Evolutionary conservation across 306 rosid species (phyloP).

Genomic region (Sphenostylis stenocarpa): DNA sequence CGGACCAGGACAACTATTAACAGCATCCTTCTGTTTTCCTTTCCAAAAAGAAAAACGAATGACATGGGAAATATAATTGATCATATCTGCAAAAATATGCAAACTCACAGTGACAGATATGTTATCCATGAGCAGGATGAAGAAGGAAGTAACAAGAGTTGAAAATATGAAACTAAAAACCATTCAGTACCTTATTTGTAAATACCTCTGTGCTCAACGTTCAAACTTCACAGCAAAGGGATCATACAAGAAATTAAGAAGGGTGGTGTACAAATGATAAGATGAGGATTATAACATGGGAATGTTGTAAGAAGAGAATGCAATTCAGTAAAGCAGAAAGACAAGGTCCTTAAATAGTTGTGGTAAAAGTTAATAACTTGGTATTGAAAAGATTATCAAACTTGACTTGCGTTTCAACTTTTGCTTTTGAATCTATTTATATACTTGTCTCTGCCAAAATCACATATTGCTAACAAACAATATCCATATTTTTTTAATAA

Average conservation of each 20-base stretch:
- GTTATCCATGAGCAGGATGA: background rate
- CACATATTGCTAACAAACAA: background rate
- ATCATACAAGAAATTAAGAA: background rate
- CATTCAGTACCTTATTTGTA: slow-evolving; percentile 26
- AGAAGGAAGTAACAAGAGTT: background rate
- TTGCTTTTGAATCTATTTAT: background rate
- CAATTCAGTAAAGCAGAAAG: background rate
- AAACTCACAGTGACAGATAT: slow-evolving; percentile 2
- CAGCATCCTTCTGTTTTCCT: background rate
- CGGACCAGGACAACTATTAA: background rate
- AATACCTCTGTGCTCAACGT: background rate
- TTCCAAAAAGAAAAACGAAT: background rate
- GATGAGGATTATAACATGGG: background rate
- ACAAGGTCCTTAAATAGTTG: background rate
- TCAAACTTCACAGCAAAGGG: slow-evolving; percentile 6
- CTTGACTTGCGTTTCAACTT: slow-evolving; percentile 6
- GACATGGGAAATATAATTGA: background rate
- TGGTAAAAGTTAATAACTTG: background rate
- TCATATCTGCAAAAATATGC: background rate
- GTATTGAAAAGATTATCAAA: background rate
- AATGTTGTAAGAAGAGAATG: background rate
- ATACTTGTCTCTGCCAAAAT: background rate
- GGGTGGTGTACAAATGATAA: background rate
- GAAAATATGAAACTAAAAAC: background rate
- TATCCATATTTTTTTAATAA: background rate